Evolutionary conservation across 345 rosid genomes (phyloP), one percentile per base, ranked within the genome.

Genomic region (Noccaea bulbosa): DNA sequence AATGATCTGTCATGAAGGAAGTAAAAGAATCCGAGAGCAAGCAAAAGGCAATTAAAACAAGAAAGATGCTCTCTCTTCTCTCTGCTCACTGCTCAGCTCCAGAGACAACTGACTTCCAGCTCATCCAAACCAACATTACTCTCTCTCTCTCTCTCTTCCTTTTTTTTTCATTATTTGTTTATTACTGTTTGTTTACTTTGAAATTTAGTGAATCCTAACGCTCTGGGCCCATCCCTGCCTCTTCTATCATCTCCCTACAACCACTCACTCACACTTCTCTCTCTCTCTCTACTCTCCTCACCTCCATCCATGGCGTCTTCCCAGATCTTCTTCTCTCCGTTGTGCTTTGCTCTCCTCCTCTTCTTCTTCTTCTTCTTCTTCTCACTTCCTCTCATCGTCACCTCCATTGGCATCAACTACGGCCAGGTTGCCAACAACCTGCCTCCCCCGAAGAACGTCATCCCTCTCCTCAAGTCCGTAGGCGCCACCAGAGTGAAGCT

Each of bases 401-500:
- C 69, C 74, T 83, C 97, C 66, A 32, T 92, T 3, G 97, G 99
- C 56, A 85, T 94, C 73, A 94, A 94, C 81, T 94, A 94, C 64
- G 98, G 99, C 39, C 97, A 90, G 56, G 89, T 94, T 8, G 98
- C 92, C 16, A 76, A 89, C 83, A 89, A 94, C 67, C 91, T 94
- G n/a, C 97, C 98, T 0, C 38, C 88, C 0, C 96, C 99, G 7
- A 84, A 84, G 6, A 76, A 83, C 73, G 98, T 86, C 24, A 79
- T 95, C 17, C 96, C 96, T 1, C 86, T 91, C 6, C 90, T 90
- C 39, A 95, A 90, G 70, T 87, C 99, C 2, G 73, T 95, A 3
- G 98, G 98, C n/a, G 98, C 88, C 59, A 83, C 91, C 8, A 83
- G 82, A 67, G 85, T 92, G 20, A 95, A 92, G 83, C 92, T 95